Evolutionary conservation across 768 basidiomycete genomes (phyloP).

Genomic region (Ramaria sp.): DNA sequence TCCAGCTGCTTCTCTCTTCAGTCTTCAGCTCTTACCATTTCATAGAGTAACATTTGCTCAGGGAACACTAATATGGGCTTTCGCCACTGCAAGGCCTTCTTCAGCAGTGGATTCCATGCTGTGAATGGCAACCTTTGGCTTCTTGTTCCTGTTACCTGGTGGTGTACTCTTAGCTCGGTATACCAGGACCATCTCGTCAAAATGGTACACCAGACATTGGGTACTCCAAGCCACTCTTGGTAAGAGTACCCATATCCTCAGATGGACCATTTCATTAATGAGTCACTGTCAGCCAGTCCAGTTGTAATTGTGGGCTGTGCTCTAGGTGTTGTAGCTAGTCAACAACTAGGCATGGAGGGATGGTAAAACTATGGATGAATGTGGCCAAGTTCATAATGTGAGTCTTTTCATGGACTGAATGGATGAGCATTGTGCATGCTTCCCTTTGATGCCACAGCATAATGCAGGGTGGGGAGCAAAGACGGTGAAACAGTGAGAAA

Average conservation of each 20-base stretch:
- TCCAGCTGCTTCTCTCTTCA: no score
- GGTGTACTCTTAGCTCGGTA: conserved; percentile 45
- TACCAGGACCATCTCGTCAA: conserved; percentile 34
- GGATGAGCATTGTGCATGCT: no score
- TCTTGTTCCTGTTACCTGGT: conserved; percentile 41
- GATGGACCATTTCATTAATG: conserved; percentile 7
- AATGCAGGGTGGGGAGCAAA: no score
- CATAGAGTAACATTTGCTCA: no score
- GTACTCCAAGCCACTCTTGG: conserved; percentile 38
- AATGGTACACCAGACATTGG: conserved; percentile 47
- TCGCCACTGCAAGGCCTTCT: conserved; percentile 37
- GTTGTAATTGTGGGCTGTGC: conserved; percentile 32
- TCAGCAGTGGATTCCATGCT: conserved; percentile 35
- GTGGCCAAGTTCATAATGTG: no score
- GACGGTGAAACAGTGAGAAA: no score
- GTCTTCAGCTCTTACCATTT: no score
- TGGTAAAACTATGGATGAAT: no score
- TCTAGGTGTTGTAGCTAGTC: conserved; percentile 34
- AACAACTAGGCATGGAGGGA: conserved; percentile 24
- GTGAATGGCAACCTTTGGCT: conserved; percentile 34
- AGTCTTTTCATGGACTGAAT: no score
- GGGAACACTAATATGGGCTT: conserved; percentile 50
- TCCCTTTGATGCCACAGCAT: no score
- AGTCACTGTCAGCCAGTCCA: conserved; percentile 27
- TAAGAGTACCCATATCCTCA: conserved; percentile 17